These are phyloP conservation scores for Acidiella bohemica DNA, from an alignment of 495 filamentous ascomycete species.

Conservation along the genomic window DNA sequence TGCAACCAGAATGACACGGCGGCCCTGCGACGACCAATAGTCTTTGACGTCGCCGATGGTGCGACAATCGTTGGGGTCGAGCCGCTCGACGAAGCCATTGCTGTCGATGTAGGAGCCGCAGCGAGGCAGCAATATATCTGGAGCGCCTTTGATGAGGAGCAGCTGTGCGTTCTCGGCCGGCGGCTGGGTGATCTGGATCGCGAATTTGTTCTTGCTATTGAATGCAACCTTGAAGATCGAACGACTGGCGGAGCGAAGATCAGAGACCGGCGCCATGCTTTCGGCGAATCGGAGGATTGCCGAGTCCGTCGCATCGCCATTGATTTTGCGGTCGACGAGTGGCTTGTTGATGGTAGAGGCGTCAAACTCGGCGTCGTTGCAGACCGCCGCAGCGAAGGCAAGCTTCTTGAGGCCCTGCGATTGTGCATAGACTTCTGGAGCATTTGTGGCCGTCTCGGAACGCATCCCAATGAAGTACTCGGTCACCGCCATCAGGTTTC, in stretches of 20 bases:
- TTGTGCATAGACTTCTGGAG: conserved; percentile 1
- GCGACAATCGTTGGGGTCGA: conserved; percentile 29
- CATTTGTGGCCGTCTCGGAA: conserved; percentile 12
- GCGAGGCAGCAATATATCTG: conserved; percentile 45
- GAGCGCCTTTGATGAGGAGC: conserved; percentile 52
- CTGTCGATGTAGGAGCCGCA: conserved; percentile 38
- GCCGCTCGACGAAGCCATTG: conserved; percentile 33
- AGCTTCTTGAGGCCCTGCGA: conserved; percentile 15
- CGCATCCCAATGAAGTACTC: conserved; percentile 37
- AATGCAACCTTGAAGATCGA: conserved; percentile 55
- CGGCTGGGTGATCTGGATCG: conserved; percentile 34
- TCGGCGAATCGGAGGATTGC: conserved; percentile 57
- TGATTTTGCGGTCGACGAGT: conserved; percentile 42
- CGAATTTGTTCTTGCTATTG: conserved; percentile 71
- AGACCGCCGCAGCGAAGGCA: conserved; percentile 39
- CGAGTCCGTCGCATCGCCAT: conserved; percentile 61
- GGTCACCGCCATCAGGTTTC: conserved; percentile 50
- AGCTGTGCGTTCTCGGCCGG: conserved; percentile 18
- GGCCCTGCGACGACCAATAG: conserved; percentile 48
- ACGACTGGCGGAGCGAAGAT: conserved; percentile 39
- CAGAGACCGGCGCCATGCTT: conserved; percentile 36
- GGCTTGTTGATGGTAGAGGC: conserved; percentile 40
- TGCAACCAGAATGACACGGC: conserved; percentile 52
- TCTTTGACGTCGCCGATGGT: conserved; percentile 43
- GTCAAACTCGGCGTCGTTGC: conserved; percentile 60